Conservation (phyloP, 2,329 filamentous ascomycete species). For the Fusarium pilosicola region DNA sequence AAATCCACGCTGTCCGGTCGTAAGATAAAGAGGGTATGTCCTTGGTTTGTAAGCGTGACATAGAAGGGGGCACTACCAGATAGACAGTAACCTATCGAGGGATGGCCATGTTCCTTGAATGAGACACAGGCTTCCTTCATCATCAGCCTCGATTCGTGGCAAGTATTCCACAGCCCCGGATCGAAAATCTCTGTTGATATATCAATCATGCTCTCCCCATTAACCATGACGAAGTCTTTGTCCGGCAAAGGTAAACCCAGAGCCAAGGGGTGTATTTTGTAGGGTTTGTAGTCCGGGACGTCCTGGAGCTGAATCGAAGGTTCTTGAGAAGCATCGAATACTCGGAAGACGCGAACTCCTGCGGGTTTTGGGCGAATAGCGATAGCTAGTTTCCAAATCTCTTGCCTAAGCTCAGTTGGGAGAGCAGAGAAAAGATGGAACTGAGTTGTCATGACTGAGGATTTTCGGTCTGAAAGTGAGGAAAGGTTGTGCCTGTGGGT, state of each 20-base stretch:
- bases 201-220: background rate
- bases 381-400: background rate
- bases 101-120: fast-evolving
- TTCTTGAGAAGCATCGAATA: background rate
- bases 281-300: background rate
- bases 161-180: background rate
- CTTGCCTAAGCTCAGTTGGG: background rate
- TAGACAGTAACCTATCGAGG: background rate
- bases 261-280: background rate
- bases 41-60: background rate
- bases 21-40: background rate
- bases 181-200: background rate
- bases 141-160: background rate
- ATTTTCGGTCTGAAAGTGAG: too few relatives aligned
- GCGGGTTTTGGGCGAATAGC: fast-evolving
- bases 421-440: background rate
- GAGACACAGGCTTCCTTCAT: background rate
- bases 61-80: background rate
- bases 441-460: background rate
- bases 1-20: background rate
- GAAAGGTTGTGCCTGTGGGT: too few relatives aligned
- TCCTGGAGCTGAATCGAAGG: fast-evolving
- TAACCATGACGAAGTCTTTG: background rate
- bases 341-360: background rate
- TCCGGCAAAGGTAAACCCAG: background rate